Conservation (phyloP, 2,329 filamentous ascomycete genomes). For the Diaporthe citri region DNA sequence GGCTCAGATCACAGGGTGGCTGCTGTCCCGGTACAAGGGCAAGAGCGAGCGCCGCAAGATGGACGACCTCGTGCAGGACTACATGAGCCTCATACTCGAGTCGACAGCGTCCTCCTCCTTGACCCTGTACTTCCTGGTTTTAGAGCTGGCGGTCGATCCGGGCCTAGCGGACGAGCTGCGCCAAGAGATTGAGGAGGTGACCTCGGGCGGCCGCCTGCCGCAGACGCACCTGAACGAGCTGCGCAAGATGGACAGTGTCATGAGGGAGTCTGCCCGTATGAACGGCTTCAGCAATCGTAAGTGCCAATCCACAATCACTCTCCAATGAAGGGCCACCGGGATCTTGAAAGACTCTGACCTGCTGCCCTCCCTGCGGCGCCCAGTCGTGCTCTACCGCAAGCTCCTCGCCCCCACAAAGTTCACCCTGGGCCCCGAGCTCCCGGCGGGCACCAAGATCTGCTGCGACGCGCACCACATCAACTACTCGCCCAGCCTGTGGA, state of each 20-base stretch:
- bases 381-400: slow-evolving; percentile 42
- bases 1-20: neutral
- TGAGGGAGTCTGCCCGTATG: slow-evolving; percentile 43
- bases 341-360: neutral
- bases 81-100: slow-evolving; percentile 36
- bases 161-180: slow-evolving; percentile 59
- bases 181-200: slow-evolving; percentile 56
- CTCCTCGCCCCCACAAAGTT: slow-evolving; percentile 42
- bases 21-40: neutral
- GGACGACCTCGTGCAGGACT: slow-evolving; percentile 33
- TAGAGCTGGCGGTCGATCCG: slow-evolving; percentile 59
- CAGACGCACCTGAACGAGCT: slow-evolving; percentile 43
- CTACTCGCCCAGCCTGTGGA: slow-evolving; percentile 41
- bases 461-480: slow-evolving; percentile 44
- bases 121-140: slow-evolving; percentile 46
- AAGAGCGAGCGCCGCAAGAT: neutral
- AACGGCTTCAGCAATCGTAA: slow-evolving; percentile 38
- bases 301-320: neutral
- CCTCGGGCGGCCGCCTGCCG: slow-evolving; percentile 43
- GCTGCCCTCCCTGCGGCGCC: neutral
- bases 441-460: slow-evolving; percentile 43
- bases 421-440: slow-evolving; percentile 43
- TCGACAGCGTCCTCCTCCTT: slow-evolving; percentile 35
- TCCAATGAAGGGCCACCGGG: too few species aligned
- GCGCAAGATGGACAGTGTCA: slow-evolving; percentile 44